A percentile compares a stretch with the other conserved stretches of the same genome.
Conservation (phyloP, 2,329 filamentous ascomycete genomes). For the Calonectria ilicicola region DNA sequence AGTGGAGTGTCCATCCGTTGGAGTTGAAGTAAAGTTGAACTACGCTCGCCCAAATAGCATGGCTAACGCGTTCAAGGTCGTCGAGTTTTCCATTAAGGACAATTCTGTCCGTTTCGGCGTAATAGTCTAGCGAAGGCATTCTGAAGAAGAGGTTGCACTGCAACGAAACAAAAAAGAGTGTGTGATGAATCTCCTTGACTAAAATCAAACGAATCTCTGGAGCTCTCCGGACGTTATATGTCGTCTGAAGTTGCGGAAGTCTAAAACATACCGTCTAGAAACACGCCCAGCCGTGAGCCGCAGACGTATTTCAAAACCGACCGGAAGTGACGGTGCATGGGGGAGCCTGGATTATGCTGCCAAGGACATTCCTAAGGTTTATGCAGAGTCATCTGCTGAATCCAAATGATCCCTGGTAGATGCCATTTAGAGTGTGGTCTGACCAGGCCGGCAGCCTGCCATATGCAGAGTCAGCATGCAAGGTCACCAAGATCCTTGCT, state of each 20-base stretch:
- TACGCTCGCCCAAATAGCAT: constrained; percentile 20
- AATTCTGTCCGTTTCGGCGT: constrained; percentile 12
- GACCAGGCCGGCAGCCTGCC: background rate
- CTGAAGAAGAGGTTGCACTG: background rate
- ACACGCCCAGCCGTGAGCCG: background rate
- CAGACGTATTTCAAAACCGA: background rate
- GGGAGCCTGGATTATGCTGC: background rate
- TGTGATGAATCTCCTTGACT: constrained; percentile 5
- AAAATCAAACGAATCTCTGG: constrained; percentile 3
- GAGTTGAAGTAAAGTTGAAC: constrained; percentile 19
- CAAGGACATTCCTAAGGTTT: background rate
- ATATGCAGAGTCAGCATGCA: background rate
- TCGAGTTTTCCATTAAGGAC: constrained; percentile 15
- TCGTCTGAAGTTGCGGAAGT: background rate
- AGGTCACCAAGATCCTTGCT: background rate
- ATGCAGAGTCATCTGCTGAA: background rate
- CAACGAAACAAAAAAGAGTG: constrained; percentile 9
- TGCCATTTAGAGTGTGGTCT: background rate
- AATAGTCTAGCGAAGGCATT: constrained; percentile 14
- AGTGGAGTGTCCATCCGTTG: constrained; percentile 24
- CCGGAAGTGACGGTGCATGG: background rate
- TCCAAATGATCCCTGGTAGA: background rate
- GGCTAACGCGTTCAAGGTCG: constrained; percentile 17
- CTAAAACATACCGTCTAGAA: background rate
- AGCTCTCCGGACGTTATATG: constrained; percentile 1